phyloP scores from a whole-genome alignment of 2,329 filamentous ascomycete species.

The Akanthomyces lecanii region DNA sequence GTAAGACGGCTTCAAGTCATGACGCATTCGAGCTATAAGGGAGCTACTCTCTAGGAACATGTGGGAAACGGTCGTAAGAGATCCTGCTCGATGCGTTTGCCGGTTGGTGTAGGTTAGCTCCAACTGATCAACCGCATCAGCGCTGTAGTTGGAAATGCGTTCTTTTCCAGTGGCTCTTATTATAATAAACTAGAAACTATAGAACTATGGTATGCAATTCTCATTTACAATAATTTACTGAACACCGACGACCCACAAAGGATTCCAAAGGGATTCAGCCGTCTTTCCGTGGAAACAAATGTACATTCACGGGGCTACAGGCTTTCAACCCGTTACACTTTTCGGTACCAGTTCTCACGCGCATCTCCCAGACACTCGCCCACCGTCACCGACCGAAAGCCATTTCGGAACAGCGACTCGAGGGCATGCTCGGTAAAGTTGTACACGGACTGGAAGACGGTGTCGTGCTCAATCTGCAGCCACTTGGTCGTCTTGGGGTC shows the following conservation, averaged over 20 bases:
- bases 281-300: too few relatives aligned
- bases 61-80: too few relatives aligned
- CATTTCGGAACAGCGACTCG: slow-evolving; percentile 35
- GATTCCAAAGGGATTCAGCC: too few relatives aligned
- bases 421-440: slow-evolving; percentile 43
- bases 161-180: background rate
- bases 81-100: too few relatives aligned
- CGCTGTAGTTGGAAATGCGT: too few relatives aligned
- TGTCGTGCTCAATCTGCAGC: slow-evolving; percentile 52
- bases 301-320: background rate
- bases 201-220: background rate
- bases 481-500: slow-evolving; percentile 31
- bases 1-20: too few relatives aligned
- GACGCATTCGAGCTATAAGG: too few relatives aligned
- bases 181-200: background rate
- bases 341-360: slow-evolving; percentile 41
- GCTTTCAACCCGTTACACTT: background rate
- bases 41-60: too few relatives aligned
- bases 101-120: too few relatives aligned
- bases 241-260: background rate
- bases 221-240: background rate
- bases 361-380: slow-evolving; percentile 48
- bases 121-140: too few relatives aligned
- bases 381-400: slow-evolving; percentile 45
- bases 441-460: slow-evolving; percentile 41